phyloP scores from a whole-genome alignment of 768 basidiomycete species.

The Tulasnella sp. region DNA sequence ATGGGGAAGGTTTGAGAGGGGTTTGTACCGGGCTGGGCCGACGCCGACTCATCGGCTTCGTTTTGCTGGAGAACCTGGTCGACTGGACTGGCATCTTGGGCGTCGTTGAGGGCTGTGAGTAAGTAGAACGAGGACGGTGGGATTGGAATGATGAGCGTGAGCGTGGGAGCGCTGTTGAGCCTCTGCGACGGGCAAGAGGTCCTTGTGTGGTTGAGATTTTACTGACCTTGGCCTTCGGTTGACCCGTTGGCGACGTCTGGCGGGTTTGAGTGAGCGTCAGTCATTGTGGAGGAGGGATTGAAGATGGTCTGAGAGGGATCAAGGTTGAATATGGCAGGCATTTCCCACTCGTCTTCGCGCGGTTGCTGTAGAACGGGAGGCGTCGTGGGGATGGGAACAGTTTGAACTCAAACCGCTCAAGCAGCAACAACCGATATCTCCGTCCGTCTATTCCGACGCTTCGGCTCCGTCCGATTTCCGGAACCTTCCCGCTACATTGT shows the following conservation, averaged over 20 bases:
- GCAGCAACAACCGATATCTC: not conserved
- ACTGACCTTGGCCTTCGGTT: not conserved
- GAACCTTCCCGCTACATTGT: not conserved
- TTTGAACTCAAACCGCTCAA: slow-evolving; percentile 14
- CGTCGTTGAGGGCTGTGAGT: slow-evolving; percentile 16
- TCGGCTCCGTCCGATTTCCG: not conserved
- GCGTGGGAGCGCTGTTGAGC: slow-evolving; percentile 17
- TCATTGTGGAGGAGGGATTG: slow-evolving; percentile 12
- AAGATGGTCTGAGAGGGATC: slow-evolving; percentile 28
- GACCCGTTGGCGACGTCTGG: not conserved
- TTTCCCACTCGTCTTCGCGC: slow-evolving; percentile 32
- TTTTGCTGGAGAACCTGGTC: slow-evolving; percentile 7
- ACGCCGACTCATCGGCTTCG: slow-evolving; percentile 4
- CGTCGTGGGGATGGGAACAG: slow-evolving; percentile 25
- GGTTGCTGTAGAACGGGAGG: slow-evolving; percentile 29
- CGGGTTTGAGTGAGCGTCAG: slow-evolving; percentile 2
- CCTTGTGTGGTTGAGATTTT: not conserved
- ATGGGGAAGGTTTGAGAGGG: slow-evolving; percentile 11
- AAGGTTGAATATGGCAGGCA: slow-evolving; percentile 27
- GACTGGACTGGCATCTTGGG: slow-evolving; percentile 1
- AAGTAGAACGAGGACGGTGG: slow-evolving; percentile 32
- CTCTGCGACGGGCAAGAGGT: not conserved
- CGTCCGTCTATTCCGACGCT: slow-evolving; percentile 6
- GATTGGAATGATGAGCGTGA: slow-evolving; percentile 28
- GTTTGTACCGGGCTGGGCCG: slow-evolving; percentile 4